Evolutionary conservation across 352 stramenopile species (phyloP), one percentile per base, ranked within the genome.

Genomic region (Globisporangium megalacanthum): DNA sequence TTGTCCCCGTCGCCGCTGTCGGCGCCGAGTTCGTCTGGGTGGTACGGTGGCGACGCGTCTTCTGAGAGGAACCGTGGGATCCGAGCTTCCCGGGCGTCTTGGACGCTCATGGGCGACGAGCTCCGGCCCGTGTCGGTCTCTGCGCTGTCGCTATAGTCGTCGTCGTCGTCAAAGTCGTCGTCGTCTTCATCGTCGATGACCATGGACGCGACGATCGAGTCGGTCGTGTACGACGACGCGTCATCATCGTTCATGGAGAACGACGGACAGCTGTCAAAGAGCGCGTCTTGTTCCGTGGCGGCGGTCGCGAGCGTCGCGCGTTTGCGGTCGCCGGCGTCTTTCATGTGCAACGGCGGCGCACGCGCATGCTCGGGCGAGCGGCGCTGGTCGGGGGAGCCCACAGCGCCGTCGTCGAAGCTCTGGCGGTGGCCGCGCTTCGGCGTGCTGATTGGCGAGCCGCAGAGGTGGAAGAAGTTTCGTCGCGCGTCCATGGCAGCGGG

Each of bases 371-470:
- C 65, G 14, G 70, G 69, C 20, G 66, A 59, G n/a, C 65, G 69
- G 45, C 70, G 36, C 53, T 75, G 62, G 25, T 65, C 76, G 33
- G 64, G 65, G 19, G 61, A 73, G 8, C 49, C 44, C 19, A 67
- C 25, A 29, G 25, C 65, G 19, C 54, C 58, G 53, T 73, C 68
- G 45, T 62, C 64, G 35, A 60, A 60, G 44, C 76, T 68, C 41
- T 74, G 56, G 22, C 75, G 71, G 50, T 84, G 64, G 42, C 82
- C 63, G 46, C 75, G 62, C 62, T 77, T 83, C 31, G 77, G 58
- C 9, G 78, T 86, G 36, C 82, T 82, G 60, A 92, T 92, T 20
- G 82, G 82, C 48, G 82, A 92, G n/a, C 82, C 82, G 52, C 78
- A 89, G 7, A 88, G 63, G 54, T 82, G 73, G 56, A 88, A 90